Conservation (phyloP, 2,329 filamentous ascomycete genomes). For the Alternaria rosae region DNA sequence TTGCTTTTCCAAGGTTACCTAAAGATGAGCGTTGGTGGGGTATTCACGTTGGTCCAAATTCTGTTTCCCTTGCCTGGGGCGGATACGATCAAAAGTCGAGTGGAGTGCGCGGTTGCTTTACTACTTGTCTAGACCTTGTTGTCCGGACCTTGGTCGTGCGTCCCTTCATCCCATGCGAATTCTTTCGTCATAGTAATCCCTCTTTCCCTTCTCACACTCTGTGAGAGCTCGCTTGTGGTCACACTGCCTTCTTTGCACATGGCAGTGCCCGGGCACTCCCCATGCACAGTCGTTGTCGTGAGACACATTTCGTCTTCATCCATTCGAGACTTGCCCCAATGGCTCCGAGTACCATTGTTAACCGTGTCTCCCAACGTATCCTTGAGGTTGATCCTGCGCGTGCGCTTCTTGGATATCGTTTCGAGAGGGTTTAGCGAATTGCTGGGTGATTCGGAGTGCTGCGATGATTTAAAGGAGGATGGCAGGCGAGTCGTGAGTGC, state of each 20-base stretch:
- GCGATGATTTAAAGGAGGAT: conserved; percentile 17
- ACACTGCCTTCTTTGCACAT: not conserved
- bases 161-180: conserved; percentile 31
- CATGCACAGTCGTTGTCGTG: conserved; percentile 25
- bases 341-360: conserved; percentile 6
- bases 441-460: conserved; percentile 6
- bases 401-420: conserved; percentile 33
- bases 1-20: no score
- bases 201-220: conserved; percentile 3
- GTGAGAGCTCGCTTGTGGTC: not conserved
- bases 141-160: not conserved
- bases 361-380: conserved; percentile 24
- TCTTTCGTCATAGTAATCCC: conserved; percentile 27
- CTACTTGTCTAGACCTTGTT: not conserved
- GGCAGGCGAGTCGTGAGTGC: conserved; percentile 19
- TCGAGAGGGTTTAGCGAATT: conserved; percentile 23
- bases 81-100: not conserved
- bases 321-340: conserved; percentile 20
- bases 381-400: conserved; percentile 24
- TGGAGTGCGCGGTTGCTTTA: not conserved
- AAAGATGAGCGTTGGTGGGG: not conserved
- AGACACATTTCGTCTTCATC: conserved; percentile 34
- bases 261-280: not conserved
- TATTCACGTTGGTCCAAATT: not conserved
- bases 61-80: not conserved